These are phyloP conservation scores for Ganoderma lucidum DNA, from an alignment of 1,284 basidiomycete genomes.

Conservation along the genomic window DNA sequence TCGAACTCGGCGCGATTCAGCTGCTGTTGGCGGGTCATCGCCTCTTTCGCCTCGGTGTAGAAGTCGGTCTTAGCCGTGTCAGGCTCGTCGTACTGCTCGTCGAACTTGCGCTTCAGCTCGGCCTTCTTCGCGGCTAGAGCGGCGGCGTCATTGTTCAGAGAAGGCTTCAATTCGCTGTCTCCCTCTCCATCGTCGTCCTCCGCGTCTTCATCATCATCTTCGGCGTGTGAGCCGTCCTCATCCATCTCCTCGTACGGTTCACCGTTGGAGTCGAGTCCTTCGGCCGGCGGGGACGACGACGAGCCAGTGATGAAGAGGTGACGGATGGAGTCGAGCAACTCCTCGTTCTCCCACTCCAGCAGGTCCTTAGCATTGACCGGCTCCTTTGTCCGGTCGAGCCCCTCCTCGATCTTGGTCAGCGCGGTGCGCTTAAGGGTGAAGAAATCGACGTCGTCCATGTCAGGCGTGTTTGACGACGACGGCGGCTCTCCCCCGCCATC, in stretches of 20 bases:
- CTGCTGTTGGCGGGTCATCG: constrained; percentile 86
- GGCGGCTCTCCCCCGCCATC: constrained; percentile 39
- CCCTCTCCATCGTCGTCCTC: constrained; percentile 42
- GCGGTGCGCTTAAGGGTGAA: constrained; percentile 66
- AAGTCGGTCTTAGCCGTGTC: constrained; percentile 83
- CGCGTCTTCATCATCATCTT: constrained; percentile 51
- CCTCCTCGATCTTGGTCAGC: constrained; percentile 54
- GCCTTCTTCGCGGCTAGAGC: constrained; percentile 89
- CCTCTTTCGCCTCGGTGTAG: constrained; percentile 92
- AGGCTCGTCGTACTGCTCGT: constrained; percentile 96
- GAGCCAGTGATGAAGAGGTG: constrained; percentile 91
- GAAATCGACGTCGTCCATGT: constrained; percentile 74
- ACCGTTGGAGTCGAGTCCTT: constrained; percentile 43
- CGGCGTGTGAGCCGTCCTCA: constrained; percentile 45
- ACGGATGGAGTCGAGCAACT: constrained; percentile 86
- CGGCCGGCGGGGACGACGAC: constrained; percentile 19
- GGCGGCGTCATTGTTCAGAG: constrained; percentile 46
- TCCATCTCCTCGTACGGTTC: constrained; percentile 42
- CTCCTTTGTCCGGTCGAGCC: constrained; percentile 79
- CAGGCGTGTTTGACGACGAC: constrained; percentile 41
- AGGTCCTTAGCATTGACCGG: constrained; percentile 57
- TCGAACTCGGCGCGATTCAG: constrained; percentile 91
- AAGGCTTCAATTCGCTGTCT: constrained; percentile 43
- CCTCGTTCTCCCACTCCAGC: constrained; percentile 85
- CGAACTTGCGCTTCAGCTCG: constrained; percentile 92